phyloP scores from a whole-genome alignment of 768 basidiomycete genomes.

The Tricholoma bakamatsutake region DNA sequence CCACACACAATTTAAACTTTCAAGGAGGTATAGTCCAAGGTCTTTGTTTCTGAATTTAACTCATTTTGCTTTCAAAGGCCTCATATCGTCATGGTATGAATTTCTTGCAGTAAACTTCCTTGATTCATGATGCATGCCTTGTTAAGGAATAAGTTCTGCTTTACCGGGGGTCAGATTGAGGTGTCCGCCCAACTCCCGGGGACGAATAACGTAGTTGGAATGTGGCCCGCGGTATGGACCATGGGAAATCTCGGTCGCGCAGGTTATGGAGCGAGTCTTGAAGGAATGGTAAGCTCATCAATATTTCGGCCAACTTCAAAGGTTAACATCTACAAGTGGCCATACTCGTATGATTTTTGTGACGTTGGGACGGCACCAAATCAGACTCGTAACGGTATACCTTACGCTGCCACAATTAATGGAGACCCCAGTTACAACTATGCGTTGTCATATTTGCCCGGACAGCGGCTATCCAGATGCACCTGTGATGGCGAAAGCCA shows the following conservation, averaged over 20 bases:
- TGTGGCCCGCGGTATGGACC: slow-evolving; percentile 81
- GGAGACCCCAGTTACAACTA: slow-evolving; percentile 41
- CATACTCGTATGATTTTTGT: slow-evolving; percentile 73
- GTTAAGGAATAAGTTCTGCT: slow-evolving; percentile 77
- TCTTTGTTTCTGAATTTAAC: not conserved
- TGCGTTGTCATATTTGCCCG: slow-evolving; percentile 62
- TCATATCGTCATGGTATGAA: slow-evolving; percentile 32
- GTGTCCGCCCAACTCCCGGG: slow-evolving; percentile 57
- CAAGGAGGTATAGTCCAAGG: slow-evolving; percentile 43
- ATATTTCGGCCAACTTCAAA: slow-evolving; percentile 4
- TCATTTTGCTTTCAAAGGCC: slow-evolving; percentile 28
- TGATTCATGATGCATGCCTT: not conserved
- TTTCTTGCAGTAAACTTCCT: slow-evolving; percentile 9
- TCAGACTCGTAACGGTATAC: slow-evolving; percentile 65
- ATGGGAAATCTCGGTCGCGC: slow-evolving; percentile 64
- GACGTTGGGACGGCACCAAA: slow-evolving; percentile 78
- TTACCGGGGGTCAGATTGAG: slow-evolving; percentile 73
- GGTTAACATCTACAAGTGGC: slow-evolving; percentile 45
- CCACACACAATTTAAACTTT: slow-evolving; percentile 59
- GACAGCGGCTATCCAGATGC: slow-evolving; percentile 76
- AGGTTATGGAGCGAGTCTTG: slow-evolving; percentile 78
- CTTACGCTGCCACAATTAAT: slow-evolving; percentile 48
- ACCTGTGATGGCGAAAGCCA: slow-evolving; percentile 76
- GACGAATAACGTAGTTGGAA: slow-evolving; percentile 50
- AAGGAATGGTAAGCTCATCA: slow-evolving; percentile 57